phyloP scores from a whole-genome alignment of 2,329 filamentous ascomycete genomes.

The Colletotrichum nymphaeae region DNA sequence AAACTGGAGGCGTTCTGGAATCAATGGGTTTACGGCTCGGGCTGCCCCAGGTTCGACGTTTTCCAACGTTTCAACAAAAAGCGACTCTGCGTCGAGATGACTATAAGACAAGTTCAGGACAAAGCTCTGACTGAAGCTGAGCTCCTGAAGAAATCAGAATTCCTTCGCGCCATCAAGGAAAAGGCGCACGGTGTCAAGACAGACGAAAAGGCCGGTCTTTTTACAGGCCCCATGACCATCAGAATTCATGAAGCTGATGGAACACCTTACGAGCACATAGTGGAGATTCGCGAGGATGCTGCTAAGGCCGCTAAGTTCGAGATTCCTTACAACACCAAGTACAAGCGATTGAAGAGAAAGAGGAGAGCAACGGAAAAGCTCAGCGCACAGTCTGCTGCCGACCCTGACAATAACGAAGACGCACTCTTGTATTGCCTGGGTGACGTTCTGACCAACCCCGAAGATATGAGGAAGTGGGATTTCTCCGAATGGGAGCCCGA shows the following conservation, averaged over 20 bases:
- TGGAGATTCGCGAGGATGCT: conserved; percentile 89
- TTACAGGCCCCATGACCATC: conserved; percentile 97
- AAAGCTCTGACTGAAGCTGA: conserved; percentile 43
- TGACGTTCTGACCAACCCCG: conserved; percentile 85
- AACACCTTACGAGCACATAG: conserved; percentile 97
- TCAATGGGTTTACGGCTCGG: conserved; percentile 90
- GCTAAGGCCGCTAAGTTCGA: conserved; percentile 84
- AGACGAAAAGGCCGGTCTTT: conserved; percentile 79
- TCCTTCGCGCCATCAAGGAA: conserved; percentile 88
- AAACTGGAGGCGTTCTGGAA: conserved; percentile 91
- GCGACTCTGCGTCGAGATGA: conserved; percentile 92
- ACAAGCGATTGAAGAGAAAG: conserved; percentile 91
- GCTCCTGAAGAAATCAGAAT: conserved; percentile 68
- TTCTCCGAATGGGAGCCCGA: conserved; percentile 90
- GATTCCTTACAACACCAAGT: conserved; percentile 99
- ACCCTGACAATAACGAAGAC: conserved; percentile 75
- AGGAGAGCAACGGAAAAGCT: conserved; percentile 58
- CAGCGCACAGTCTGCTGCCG: conserved; percentile 68
- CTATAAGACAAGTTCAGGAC: conserved; percentile 80
- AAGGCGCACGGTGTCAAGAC: conserved; percentile 75
- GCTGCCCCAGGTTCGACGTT: conserved; percentile 88
- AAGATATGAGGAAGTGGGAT: conserved; percentile 86
- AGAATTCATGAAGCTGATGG: conserved; percentile 98
- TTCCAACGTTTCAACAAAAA: conserved; percentile 98
- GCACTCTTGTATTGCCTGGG: conserved; percentile 91